Conservation (phyloP, 345 rosid genomes). For the Melaleuca quinquenervia region DNA sequence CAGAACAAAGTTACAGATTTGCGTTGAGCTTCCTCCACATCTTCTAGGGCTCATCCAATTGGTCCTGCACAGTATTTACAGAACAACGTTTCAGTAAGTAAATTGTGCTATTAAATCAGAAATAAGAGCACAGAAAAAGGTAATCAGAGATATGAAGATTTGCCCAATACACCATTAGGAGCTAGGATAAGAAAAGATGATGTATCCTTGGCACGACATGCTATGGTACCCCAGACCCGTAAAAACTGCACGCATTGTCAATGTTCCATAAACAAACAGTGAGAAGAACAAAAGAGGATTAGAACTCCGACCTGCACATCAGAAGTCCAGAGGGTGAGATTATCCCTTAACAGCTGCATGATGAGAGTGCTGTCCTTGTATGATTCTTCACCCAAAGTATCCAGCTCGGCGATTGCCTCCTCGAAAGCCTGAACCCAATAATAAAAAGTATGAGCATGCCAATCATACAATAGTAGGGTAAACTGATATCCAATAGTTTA, state of each 20-base stretch:
- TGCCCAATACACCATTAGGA: not conserved
- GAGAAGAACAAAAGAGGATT: not conserved
- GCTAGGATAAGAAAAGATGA: not conserved
- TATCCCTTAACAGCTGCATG: slow-evolving; percentile 91
- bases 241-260: not conserved
- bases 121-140: not conserved
- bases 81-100: not conserved
- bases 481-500: not conserved
- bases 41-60: slow-evolving; percentile 60
- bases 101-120: not conserved
- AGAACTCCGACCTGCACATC: slow-evolving; percentile 60
- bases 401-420: slow-evolving; percentile 94
- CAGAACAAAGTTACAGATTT: slow-evolving; percentile 18
- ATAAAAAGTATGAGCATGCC: not conserved
- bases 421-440: slow-evolving; percentile 57
- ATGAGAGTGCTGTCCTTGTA: slow-evolving; percentile 99
- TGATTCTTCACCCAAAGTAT: slow-evolving; percentile 90
- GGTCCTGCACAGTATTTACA: slow-evolving; percentile 44
- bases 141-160: not conserved
- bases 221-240: not conserved
- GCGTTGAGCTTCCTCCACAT: not conserved
- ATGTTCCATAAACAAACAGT: not conserved
- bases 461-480: not conserved
- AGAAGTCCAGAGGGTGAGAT: slow-evolving; percentile 97
- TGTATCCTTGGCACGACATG: not conserved